These are phyloP conservation scores for Cyberlindnera japonica DNA, from an alignment of 805 yeast genomes.

Conservation along the genomic window DNA sequence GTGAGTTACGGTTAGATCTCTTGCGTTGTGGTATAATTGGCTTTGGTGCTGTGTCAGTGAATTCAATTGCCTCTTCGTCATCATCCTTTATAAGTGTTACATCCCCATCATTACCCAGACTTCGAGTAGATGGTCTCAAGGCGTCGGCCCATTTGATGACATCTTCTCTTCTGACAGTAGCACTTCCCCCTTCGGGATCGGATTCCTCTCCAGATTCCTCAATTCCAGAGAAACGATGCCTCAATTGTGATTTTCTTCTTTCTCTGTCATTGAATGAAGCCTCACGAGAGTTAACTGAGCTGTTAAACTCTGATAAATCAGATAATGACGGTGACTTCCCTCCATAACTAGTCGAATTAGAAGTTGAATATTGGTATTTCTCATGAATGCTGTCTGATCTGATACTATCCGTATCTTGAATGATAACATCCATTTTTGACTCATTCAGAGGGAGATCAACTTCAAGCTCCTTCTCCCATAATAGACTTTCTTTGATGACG, in stretches of 20 bases:
- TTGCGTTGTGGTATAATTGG: constrained; percentile 18
- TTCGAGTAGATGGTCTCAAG: constrained; percentile 9
- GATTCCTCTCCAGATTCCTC: constrained; percentile 23
- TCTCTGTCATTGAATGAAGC: constrained; percentile 12
- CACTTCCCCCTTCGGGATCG: constrained; percentile 4
- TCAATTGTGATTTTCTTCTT: constrained; percentile 15
- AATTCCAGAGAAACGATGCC: constrained; percentile 17
- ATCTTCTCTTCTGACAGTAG: constrained; percentile 17
- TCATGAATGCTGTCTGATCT: constrained; percentile 15
- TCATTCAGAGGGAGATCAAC: constrained; percentile 4
- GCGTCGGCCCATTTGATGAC: constrained; percentile 24
- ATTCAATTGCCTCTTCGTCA: constrained; percentile 24
- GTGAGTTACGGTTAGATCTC: constrained; percentile 22
- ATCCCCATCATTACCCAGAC: neutral
- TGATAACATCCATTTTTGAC: neutral
- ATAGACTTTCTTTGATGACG: constrained; percentile 47
- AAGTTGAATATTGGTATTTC: constrained; percentile 26
- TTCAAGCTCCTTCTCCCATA: constrained; percentile 28
- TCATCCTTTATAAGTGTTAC: constrained; percentile 8
- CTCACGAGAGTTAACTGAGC: constrained; percentile 15
- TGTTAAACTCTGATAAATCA: constrained; percentile 26
- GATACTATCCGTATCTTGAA: constrained; percentile 15
- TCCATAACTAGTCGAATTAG: constrained; percentile 25
- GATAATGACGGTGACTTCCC: constrained; percentile 28
- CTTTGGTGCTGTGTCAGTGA: constrained; percentile 15